Evolutionary conservation across 1,284 basidiomycete species (phyloP).

Genomic region (Rhodotorula sp.): DNA sequence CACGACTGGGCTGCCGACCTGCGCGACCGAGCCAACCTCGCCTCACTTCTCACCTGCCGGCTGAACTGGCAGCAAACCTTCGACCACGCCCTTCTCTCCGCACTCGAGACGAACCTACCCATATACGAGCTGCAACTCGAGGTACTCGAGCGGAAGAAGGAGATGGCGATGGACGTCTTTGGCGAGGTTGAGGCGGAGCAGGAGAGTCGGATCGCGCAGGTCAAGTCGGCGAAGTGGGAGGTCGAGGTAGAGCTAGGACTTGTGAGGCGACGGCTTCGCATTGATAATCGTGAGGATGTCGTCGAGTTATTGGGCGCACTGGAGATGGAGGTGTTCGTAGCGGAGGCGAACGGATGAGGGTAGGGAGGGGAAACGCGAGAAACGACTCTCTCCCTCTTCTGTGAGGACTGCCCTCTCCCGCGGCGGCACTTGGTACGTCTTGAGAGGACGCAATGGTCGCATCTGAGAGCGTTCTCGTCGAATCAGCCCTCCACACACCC

Average conservation of each 20-base stretch:
- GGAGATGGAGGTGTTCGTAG: slow-evolving; percentile 11
- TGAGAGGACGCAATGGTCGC: no score
- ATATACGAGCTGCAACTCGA: neutral
- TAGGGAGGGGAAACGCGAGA: no score
- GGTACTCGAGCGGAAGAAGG: neutral
- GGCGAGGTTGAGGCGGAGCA: slow-evolving; percentile 7
- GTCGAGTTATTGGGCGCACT: neutral
- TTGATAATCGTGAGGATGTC: neutral
- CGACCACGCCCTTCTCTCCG: slow-evolving; percentile 1
- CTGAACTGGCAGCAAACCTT: slow-evolving; percentile 10
- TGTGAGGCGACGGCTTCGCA: slow-evolving; percentile 1
- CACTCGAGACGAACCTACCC: slow-evolving; percentile 5
- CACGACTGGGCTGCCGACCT: slow-evolving; percentile 21
- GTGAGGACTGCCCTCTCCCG: no score
- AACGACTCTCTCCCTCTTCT: no score
- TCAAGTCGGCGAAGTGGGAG: slow-evolving; percentile 12
- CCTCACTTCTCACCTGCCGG: neutral
- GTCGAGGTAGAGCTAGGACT: slow-evolving; percentile 6
- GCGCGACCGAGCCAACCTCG: slow-evolving; percentile 13
- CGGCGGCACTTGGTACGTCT: no score
- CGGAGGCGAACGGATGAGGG: neutral
- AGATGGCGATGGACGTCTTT: slow-evolving; percentile 3
- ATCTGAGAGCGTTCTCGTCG: no score
- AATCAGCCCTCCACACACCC: no score
- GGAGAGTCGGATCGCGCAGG: slow-evolving; percentile 14